Base-by-base conservation (phyloP, 164 flowering plant genomes). In the Piper betle region DNA sequence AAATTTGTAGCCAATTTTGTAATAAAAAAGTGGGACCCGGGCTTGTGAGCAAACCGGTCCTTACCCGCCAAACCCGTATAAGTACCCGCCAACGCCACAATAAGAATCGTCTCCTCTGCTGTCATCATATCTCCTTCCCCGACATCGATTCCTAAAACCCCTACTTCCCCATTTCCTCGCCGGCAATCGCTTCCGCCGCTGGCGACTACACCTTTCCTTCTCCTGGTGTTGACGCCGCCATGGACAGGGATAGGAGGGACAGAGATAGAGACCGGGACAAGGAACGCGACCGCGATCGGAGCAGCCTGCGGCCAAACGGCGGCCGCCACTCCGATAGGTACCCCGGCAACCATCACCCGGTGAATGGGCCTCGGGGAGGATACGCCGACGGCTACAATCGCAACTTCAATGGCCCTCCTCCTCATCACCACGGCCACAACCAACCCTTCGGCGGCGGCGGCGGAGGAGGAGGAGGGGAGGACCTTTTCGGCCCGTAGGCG, bases 231-330 rank as follows among this genome's bases (percentile, higher is more conserved):
- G 33, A 25, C 33, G 33, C 33, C 33, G 33, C 1, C 2, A 25
- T 55, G 58, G 58, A 55, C 13, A 55, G 58, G 39, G 39, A 55
- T 8, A 55, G 58, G 33, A 39, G 58, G 25, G 58, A 55, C 39
- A 33, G 58, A 25, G 58, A 55, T 39, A 38, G 58, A 46, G 50
- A 46, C 15, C 50, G 50, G 50, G 50, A 46, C 50, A 46, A 39
- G 25, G 58, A 55, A 4, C 19, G 58, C 25, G 58, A 55, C 57
- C 13, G 33, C 25, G 33, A 25, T 25, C 25, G 58, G 58, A 38
- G 33, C 25, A 25, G 0, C 25, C 33, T 39, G 15, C 25, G 58
- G 38, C 37, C 19, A 0, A 13, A 38, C 39, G 38, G 58, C 25
- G 39, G 58, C 38, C 38, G 39, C 25, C 33, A 38, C 39, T 55